Percentiles rank a stretch among this genome's conserved stretches.
Evolutionary conservation across 306 rosid genomes (phyloP).

Genomic region (Malus sylvestris): DNA sequence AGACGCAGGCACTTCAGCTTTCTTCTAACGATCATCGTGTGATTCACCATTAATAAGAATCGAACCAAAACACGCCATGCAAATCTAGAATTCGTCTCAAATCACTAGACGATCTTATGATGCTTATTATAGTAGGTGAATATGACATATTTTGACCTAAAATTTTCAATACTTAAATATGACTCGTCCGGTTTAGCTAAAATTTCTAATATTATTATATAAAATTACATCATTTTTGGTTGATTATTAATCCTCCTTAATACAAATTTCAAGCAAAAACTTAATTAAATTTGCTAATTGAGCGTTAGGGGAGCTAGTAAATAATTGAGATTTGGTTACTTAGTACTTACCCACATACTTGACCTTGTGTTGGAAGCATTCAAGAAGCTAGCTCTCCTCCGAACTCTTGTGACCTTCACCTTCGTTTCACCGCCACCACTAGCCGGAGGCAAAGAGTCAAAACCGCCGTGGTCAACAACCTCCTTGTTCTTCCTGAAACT

Average conservation of each 20-base stretch:
- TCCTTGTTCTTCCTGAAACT: conserved; percentile 50
- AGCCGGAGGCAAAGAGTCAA: conserved; percentile 31
- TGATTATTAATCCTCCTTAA: not conserved
- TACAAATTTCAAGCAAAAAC: not conserved
- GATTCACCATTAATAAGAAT: no score
- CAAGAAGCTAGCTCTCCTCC: conserved; percentile 29
- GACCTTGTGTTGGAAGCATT: conserved; percentile 33
- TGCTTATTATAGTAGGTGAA: no score
- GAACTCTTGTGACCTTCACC: conserved; percentile 35
- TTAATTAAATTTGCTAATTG: not conserved
- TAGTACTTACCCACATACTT: conserved; percentile 52
- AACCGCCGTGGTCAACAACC: conserved; percentile 23
- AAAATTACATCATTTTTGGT: not conserved
- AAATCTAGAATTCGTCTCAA: no score
- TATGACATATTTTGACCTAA: no score
- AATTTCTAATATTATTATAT: not conserved
- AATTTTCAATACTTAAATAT: no score
- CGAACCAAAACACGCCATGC: no score
- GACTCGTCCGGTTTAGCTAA: not conserved
- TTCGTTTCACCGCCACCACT: not conserved
- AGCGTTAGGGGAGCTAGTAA: no score
- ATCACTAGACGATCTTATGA: no score
- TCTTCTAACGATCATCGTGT: fast-evolving
- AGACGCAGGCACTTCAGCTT: no score
- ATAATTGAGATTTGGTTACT: no score